phyloP scores from a whole-genome alignment of 2,329 filamentous ascomycete genomes.

The Magnaporthiopsis poae region DNA sequence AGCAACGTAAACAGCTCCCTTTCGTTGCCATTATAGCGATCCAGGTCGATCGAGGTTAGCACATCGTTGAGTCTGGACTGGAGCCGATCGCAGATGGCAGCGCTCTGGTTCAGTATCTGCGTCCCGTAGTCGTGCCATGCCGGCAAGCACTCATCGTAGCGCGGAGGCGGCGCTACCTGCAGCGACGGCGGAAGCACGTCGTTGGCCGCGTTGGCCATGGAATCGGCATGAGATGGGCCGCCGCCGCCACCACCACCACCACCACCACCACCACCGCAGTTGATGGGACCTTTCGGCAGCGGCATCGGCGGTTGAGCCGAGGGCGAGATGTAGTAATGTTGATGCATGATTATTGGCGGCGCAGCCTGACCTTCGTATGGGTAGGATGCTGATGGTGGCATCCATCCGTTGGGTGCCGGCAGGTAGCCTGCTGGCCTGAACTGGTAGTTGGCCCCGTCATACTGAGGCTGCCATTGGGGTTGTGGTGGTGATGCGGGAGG shows the following conservation, averaged over 20 bases:
- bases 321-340: slow-evolving; percentile 37
- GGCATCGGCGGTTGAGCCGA: slow-evolving; percentile 13
- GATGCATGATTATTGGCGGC: slow-evolving; percentile 39
- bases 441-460: not conserved
- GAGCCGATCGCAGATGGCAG: slow-evolving; percentile 48
- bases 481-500: not conserved
- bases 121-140: slow-evolving; percentile 32
- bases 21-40: slow-evolving; percentile 43
- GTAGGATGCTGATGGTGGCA: slow-evolving; percentile 2
- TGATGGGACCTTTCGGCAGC: slow-evolving; percentile 12
- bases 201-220: slow-evolving; percentile 33
- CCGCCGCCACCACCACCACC: not conserved
- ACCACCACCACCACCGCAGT: not conserved
- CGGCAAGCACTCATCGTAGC: slow-evolving; percentile 33
- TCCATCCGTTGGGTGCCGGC: slow-evolving; percentile 18
- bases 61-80: slow-evolving; percentile 54
- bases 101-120: slow-evolving; percentile 35
- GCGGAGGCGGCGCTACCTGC: slow-evolving; percentile 18
- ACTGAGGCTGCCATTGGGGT: slow-evolving; percentile 3
- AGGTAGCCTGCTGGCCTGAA: slow-evolving; percentile 21
- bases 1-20: slow-evolving; percentile 36
- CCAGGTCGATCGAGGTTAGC: slow-evolving; percentile 62
- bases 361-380: slow-evolving; percentile 2
- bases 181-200: slow-evolving; percentile 25
- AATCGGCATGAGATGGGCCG: slow-evolving; percentile 14